phyloP scores from a whole-genome alignment of 805 yeast genomes.

The Saccharomycopsis fodiens region DNA sequence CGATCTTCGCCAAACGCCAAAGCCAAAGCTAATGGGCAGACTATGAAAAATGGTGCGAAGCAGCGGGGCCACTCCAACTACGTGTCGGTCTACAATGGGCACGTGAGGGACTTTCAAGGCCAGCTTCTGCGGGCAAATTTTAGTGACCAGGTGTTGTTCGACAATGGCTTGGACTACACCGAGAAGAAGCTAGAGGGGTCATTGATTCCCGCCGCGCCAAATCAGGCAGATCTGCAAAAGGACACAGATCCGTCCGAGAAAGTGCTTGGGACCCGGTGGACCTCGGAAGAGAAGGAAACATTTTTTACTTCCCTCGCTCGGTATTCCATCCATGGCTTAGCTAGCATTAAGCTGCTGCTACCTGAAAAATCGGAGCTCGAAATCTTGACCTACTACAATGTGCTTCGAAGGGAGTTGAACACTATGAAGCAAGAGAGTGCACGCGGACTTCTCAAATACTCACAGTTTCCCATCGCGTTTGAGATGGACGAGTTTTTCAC shows the following conservation, averaged over 20 bases:
- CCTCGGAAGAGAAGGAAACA: conserved; percentile 37
- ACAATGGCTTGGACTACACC: not conserved
- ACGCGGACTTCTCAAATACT: conserved; percentile 29
- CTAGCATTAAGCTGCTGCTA: conserved; percentile 32
- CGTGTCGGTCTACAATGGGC: conserved; percentile 2
- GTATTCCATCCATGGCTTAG: conserved; percentile 41
- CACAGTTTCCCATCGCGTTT: conserved; percentile 43
- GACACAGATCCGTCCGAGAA: no score
- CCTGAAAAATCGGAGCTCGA: conserved; percentile 38
- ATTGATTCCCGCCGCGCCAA: not conserved
- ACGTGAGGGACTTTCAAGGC: not conserved
- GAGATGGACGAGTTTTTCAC: conserved; percentile 42
- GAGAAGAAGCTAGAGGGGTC: not conserved
- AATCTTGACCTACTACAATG: conserved; percentile 37
- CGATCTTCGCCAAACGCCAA: no score
- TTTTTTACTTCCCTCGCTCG: conserved; percentile 45
- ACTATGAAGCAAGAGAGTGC: conserved; percentile 22
- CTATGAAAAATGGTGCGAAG: not conserved
- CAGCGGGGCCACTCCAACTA: not conserved
- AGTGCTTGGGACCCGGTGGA: conserved; percentile 38
- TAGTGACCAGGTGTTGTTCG: conserved; percentile 2
- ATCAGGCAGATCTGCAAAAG: no score
- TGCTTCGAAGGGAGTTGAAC: conserved; percentile 28
- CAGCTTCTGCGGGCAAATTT: not conserved
- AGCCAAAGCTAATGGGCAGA: no score